Percentiles rank a stretch among this genome's conserved stretches.
phyloP scores from a whole-genome alignment of 2,329 filamentous ascomycete genomes.

The Acephala macrosclerotiorum region DNA sequence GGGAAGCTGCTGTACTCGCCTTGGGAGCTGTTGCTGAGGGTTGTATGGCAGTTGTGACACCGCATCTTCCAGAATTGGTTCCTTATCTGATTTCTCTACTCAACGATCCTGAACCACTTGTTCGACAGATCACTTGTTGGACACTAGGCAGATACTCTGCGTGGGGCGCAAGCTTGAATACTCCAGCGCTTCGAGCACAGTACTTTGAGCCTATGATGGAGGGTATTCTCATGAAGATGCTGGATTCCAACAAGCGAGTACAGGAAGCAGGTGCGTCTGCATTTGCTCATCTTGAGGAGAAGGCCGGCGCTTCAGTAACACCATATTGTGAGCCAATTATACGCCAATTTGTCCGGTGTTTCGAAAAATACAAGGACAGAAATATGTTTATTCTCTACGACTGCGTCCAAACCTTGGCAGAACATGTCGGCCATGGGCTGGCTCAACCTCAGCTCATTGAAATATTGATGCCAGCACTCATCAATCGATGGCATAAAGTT shows the following conservation, averaged over 20 bases:
- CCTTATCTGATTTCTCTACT: conserved; percentile 89
- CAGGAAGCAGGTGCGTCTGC: conserved; percentile 96
- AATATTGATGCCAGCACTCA: conserved; percentile 90
- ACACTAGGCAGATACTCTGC: conserved; percentile 91
- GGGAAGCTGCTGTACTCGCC: conserved; percentile 93
- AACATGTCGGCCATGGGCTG: conserved; percentile 84
- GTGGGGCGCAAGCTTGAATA: conserved; percentile 83
- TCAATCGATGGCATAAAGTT: conserved; percentile 86
- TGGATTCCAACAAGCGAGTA: conserved; percentile 97
- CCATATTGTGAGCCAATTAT: conserved; percentile 92
- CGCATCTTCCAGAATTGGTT: conserved; percentile 88
- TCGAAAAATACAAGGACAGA: conserved; percentile 94
- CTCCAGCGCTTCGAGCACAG: conserved; percentile 70
- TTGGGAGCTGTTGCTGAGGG: conserved; percentile 95
- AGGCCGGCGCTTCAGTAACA: conserved; percentile 79
- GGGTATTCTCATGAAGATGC: conserved; percentile 90
- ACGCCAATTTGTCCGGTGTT: conserved; percentile 90
- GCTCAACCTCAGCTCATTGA: conserved; percentile 83
- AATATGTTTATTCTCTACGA: conserved; percentile 99
- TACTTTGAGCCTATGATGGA: conserved; percentile 98
- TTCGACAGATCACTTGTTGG: conserved; percentile 98
- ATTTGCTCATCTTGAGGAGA: conserved; percentile 95
- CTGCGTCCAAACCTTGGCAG: conserved; percentile 95
- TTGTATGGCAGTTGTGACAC: conserved; percentile 87
- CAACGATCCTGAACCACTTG: conserved; percentile 85